These are phyloP conservation scores for Elaeis oleifera DNA, from an alignment of 202 grass and related monocot species.

Conservation along the genomic window DNA sequence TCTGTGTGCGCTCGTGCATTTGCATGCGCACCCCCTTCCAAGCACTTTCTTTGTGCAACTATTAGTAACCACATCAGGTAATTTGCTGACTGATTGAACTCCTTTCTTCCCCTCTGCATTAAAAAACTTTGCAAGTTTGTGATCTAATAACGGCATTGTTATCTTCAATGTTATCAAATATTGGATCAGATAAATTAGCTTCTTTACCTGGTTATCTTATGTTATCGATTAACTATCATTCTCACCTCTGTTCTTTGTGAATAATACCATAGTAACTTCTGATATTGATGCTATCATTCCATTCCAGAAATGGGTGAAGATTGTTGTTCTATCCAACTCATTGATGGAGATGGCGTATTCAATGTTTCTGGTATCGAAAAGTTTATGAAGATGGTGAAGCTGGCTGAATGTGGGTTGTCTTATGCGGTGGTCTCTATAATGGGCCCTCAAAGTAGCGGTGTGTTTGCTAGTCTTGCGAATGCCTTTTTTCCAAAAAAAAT, in stretches of 20 bases:
- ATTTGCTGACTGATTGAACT: too few relatives aligned
- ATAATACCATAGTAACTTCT: neutral
- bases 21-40: too few relatives aligned
- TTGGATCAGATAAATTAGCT: too few relatives aligned
- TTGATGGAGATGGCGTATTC: conserved; percentile 15
- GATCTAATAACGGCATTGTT: too few relatives aligned
- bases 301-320: conserved; percentile 11
- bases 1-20: too few relatives aligned
- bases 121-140: too few relatives aligned
- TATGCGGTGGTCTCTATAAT: conserved; percentile 26
- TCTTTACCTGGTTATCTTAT: too few relatives aligned
- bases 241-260: neutral
- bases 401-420: conserved; percentile 16
- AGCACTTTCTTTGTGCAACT: too few relatives aligned
- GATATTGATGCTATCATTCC: neutral
- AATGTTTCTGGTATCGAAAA: conserved; percentile 15
- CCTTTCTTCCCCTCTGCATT: too few relatives aligned
- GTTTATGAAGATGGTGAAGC: conserved; percentile 1
- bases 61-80: too few relatives aligned
- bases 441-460: conserved; percentile 22
- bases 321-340: conserved; percentile 10
- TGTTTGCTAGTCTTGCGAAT: neutral
- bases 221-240: too few relatives aligned
- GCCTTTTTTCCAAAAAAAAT: neutral
- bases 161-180: too few relatives aligned